Percentiles rank a stretch among this genome's conserved stretches.
Conservation (phyloP, 225 moss, liverwort and hornwort genomes). For the Ulota crispa region DNA sequence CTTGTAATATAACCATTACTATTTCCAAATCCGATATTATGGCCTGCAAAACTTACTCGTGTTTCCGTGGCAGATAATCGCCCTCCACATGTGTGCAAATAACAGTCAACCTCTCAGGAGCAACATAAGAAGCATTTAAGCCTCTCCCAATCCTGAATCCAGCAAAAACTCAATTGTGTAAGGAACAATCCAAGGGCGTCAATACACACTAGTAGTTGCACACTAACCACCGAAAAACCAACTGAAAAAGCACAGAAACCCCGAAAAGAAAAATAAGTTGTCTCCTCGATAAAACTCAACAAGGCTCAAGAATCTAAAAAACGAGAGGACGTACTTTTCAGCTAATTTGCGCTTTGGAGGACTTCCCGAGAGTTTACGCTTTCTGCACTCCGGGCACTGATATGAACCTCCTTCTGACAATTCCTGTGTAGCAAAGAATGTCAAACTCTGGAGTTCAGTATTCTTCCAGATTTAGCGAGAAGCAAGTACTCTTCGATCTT, state of each 20-base stretch:
- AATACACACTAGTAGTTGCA: neutral
- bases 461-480: conserved; percentile 22
- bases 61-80: conserved; percentile 83
- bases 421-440: conserved; percentile 56
- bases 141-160: conserved; percentile 52
- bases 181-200: neutral
- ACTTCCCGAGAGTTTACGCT: conserved; percentile 50
- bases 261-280: too few species aligned
- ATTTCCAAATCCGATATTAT: neutral
- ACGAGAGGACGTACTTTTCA: conserved; percentile 50
- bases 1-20: neutral
- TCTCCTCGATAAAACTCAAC: neutral
- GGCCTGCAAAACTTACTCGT: conserved; percentile 69
- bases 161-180: conserved; percentile 15
- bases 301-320: conserved; percentile 14
- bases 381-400: conserved; percentile 95
- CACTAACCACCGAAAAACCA: neutral
- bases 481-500: neutral
- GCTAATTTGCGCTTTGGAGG: conserved; percentile 64
- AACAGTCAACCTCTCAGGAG: conserved; percentile 74
- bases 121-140: conserved; percentile 44
- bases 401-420: conserved; percentile 83
- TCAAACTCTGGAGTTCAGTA: conserved; percentile 1
- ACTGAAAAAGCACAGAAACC: neutral
- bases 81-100: conserved; percentile 79